Base-by-base conservation (phyloP, 768 basidiomycete genomes). In the Auriscalpium microsporum region DNA sequence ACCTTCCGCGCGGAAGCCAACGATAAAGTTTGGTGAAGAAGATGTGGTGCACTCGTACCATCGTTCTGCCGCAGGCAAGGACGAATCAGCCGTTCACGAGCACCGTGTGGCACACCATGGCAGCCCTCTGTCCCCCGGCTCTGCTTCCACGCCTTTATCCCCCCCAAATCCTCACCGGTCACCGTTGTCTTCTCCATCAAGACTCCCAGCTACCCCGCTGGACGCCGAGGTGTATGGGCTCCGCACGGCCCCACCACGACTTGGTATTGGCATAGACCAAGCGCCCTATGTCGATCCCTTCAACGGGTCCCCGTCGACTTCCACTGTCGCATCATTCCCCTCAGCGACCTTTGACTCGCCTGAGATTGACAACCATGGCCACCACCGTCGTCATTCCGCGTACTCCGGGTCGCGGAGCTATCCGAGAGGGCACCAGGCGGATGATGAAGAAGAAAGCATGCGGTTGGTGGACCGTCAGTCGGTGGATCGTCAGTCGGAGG, bases 41-140 rank as follows among this genome's bases (percentile, higher is more conserved):
- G 87, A 90, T 55, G 64, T 90, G 11, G 81, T 90, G 45, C 88
- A 92, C 65, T 80, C 81, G 54, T 92, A 92, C 65, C 79, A 82
- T 11, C 83, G 84, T 8, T 73, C 70, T 16, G 77, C 23, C 8
- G 71, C 72, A 21, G 68, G 61, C 50, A 60, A 52, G 53, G 61
- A 59, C 28, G 61, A 73, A 23, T 62, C 71, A 47, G 73, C 76
- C 35, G 74, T 65, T 4, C 82, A 83, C 55, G 76, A 79, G 54
- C 78, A 75, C 55, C 72, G 80, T 36, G 0, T 34, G 57, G 36
- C 54, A 35, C 46, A 45, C 44, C 55, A n/a, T 50, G 54, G 33
- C 44, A 11, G 3, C 62, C 65, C 42, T 65, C 50, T n/a, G 13
- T 36, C 35, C 50, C 50, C 50, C 35, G 16, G 50, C 34, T 11